Percentiles rank a stretch among this genome's conserved stretches.
Conservation (phyloP, 345 rosid genomes). For the Eucalyptus regnans region DNA sequence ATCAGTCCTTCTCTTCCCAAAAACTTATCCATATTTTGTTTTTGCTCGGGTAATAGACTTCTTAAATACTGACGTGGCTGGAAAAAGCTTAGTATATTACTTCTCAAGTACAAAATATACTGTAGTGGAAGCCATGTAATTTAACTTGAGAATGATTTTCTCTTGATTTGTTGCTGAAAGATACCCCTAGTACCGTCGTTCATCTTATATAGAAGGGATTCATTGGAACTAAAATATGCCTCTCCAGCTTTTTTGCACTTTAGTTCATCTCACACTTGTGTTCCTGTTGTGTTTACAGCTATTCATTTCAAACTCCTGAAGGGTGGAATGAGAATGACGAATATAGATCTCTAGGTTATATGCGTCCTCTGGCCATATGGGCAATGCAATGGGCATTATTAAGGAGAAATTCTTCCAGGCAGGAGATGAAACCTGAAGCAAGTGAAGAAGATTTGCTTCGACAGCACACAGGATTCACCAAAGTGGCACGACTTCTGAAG, state of each 20-base stretch:
- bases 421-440: constrained; percentile 9
- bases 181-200: background rate
- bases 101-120: background rate
- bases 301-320: constrained; percentile 90
- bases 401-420: constrained; percentile 12
- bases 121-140: background rate
- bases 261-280: background rate
- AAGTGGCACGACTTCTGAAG: constrained; percentile 62
- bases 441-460: constrained; percentile 12
- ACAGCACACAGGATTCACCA: constrained; percentile 43
- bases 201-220: background rate
- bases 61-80: background rate
- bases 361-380: constrained; percentile 95
- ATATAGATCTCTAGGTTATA: constrained; percentile 59
- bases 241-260: background rate
- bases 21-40: background rate
- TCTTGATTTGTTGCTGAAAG: background rate
- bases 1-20: background rate
- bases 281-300: constrained; percentile 23
- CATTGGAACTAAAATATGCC: background rate
- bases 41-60: background rate
- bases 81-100: background rate
- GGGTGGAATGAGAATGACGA: constrained; percentile 57
- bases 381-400: constrained; percentile 92
- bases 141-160: background rate